These are phyloP conservation scores for Xylaria arbuscula DNA, from an alignment of 2,329 filamentous ascomycete genomes.

Conservation along the genomic window DNA sequence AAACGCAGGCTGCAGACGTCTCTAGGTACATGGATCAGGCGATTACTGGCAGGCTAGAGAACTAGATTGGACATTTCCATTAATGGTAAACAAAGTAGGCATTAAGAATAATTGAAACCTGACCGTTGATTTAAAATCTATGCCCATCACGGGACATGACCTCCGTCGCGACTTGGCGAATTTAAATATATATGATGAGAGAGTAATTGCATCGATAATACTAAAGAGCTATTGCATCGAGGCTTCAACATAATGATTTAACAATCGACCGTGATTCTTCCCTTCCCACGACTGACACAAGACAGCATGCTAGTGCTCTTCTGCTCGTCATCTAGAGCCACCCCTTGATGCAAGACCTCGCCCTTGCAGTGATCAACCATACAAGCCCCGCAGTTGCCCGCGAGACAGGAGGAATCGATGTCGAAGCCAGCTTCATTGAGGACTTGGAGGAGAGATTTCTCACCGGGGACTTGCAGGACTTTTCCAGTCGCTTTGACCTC, in stretches of 20 bases:
- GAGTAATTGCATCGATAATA: not conserved
- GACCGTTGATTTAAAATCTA: no score
- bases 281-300: conserved; percentile 50
- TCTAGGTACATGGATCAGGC: conserved; percentile 30
- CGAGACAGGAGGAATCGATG: conserved; percentile 49
- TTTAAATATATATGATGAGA: not conserved
- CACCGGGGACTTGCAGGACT: conserved; percentile 43
- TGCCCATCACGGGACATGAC: not conserved
- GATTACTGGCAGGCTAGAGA: conserved; percentile 1
- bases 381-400: conserved; percentile 50
- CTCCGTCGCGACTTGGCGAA: not conserved
- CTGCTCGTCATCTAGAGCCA: conserved; percentile 47
- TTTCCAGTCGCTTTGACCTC: conserved; percentile 44
- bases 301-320: conserved; percentile 46
- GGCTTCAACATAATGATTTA: conserved; percentile 9
- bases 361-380: conserved; percentile 48
- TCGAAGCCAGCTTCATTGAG: conserved; percentile 51
- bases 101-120: no score
- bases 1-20: no score
- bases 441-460: conserved; percentile 49
- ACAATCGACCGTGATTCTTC: conserved; percentile 43
- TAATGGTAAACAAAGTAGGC: not conserved
- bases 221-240: not conserved
- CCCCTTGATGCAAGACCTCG: conserved; percentile 46
- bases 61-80: not conserved